Percentiles rank a stretch among this genome's conserved stretches.
phyloP scores from a whole-genome alignment of 148 eudicot genomes.

The Cornus suecica region DNA sequence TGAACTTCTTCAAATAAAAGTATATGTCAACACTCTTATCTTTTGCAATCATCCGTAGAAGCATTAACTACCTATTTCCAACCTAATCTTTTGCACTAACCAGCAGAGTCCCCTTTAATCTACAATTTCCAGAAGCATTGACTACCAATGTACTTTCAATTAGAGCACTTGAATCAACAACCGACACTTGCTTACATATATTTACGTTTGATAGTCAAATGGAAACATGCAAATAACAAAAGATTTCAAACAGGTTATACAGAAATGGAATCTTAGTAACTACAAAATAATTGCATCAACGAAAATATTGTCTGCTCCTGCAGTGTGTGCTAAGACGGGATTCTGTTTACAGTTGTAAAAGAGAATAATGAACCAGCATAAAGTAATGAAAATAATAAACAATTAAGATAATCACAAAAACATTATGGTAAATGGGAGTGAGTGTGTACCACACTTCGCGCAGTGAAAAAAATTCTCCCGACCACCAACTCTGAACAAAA shows the following conservation, averaged over 20 bases:
- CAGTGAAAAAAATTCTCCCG: constrained; percentile 92
- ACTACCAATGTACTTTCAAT: neutral
- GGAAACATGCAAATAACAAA: neutral
- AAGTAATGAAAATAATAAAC: neutral
- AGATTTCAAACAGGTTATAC: neutral
- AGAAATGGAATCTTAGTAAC: neutral
- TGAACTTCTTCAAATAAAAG: neutral
- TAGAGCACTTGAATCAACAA: neutral
- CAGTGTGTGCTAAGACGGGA: neutral
- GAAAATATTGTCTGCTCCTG: neutral
- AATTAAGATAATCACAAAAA: neutral
- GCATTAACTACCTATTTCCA: neutral
- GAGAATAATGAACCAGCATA: neutral
- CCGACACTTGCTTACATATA: neutral
- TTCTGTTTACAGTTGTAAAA: neutral
- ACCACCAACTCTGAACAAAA: constrained; percentile 76
- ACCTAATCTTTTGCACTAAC: neutral
- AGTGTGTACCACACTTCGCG: constrained; percentile 83
- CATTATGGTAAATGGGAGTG: neutral
- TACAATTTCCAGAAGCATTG: neutral
- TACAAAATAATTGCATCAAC: neutral
- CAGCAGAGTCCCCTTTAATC: neutral
- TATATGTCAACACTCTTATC: neutral
- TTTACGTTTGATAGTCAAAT: neutral
- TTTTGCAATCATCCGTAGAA: neutral